A percentile compares a stretch with the other conserved stretches of the same genome.
These are phyloP conservation scores for Pichia sp. DNA, from an alignment of 1,139 yeast species.

Conservation along the genomic window DNA sequence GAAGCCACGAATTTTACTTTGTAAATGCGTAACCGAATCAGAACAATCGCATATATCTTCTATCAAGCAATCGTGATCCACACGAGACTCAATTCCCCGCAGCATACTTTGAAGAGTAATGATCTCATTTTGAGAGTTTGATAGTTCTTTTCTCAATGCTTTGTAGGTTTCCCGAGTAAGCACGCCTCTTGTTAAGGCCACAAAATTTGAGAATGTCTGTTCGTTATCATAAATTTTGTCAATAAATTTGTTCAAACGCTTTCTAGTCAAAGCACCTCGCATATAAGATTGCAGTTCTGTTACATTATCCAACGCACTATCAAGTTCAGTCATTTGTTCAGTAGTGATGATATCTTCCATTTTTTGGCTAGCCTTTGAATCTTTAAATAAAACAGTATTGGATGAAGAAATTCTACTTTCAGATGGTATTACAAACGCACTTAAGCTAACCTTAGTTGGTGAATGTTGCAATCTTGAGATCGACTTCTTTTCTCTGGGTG, in stretches of 20 bases:
- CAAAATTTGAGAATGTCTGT: conserved; percentile 36
- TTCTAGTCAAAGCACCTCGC: conserved; percentile 50
- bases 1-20: conserved; percentile 47
- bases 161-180: conserved; percentile 34
- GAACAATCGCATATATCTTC: conserved; percentile 52
- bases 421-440: conserved; percentile 7
- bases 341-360: background rate
- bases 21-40: conserved; percentile 41
- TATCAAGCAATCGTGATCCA: conserved; percentile 42
- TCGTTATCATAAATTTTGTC: conserved; percentile 39
- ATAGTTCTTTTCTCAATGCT: conserved; percentile 29
- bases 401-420: conserved; percentile 3
- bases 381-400: conserved; percentile 6
- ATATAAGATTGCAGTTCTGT: conserved; percentile 47
- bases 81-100: conserved; percentile 50
- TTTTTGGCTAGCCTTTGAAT: background rate
- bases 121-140: conserved; percentile 29
- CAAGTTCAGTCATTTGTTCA: conserved; percentile 2
- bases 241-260: conserved; percentile 41
- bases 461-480: conserved; percentile 19
- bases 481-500: conserved; percentile 1
- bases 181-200: conserved; percentile 46
- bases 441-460: conserved; percentile 18
- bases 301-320: conserved; percentile 4
- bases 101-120: conserved; percentile 37